Evolutionary conservation across 306 rosid species (phyloP).

Genomic region (Lupinus albus): DNA sequence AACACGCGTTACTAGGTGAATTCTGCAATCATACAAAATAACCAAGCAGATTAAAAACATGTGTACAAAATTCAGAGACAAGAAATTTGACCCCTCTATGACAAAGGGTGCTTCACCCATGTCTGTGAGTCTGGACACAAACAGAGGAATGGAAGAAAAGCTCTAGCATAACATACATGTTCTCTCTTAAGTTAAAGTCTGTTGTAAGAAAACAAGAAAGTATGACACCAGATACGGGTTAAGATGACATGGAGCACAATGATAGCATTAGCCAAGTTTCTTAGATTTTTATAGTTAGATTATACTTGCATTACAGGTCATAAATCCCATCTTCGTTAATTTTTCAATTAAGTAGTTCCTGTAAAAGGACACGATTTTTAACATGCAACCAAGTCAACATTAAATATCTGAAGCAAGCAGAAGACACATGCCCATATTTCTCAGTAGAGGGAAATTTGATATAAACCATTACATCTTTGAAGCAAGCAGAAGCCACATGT

Average conservation of each 20-base stretch:
- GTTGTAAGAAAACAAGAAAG: no score
- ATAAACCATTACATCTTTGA: background rate
- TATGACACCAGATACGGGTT: background rate
- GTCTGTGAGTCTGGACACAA: background rate
- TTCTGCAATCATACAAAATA: conserved; percentile 54
- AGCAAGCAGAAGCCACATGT: no score
- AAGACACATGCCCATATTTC: conserved; percentile 27
- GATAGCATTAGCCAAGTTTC: background rate
- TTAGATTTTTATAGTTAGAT: no score
- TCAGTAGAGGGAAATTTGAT: conserved; percentile 16
- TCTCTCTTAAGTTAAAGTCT: background rate
- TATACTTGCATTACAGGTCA: no score
- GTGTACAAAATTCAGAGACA: no score
- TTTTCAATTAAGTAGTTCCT: background rate
- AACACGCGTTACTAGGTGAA: conserved; percentile 86
- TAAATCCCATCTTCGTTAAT: background rate
- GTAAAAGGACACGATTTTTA: background rate
- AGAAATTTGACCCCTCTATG: conserved; percentile 5
- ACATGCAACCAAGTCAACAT: conserved; percentile 29
- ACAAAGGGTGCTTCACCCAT: background rate
- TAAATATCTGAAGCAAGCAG: conserved; percentile 26
- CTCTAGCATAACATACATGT: conserved; percentile 8
- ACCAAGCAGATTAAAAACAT: background rate
- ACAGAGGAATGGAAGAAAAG: background rate
- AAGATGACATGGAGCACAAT: conserved; percentile 14